phyloP scores from a whole-genome alignment of 2,329 filamentous ascomycete genomes.

The Stachybotrys chlorohalonatus region DNA sequence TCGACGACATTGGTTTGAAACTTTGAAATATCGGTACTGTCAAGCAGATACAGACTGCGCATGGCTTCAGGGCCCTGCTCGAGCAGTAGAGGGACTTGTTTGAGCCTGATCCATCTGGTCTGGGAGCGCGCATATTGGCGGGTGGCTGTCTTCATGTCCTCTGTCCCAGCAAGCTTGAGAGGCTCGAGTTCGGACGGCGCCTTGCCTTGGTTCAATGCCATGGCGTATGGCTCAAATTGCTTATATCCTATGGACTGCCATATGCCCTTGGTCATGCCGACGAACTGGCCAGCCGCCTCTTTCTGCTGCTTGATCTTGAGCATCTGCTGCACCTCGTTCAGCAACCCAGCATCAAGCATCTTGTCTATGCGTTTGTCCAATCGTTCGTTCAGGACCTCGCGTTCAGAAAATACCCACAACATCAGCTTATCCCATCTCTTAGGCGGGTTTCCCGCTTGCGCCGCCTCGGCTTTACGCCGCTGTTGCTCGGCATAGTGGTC shows the following conservation, averaged over 20 bases:
- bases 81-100: conserved; percentile 62
- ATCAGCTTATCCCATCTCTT: conserved; percentile 51
- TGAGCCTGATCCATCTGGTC: conserved; percentile 76
- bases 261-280: conserved; percentile 75
- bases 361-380: conserved; percentile 72
- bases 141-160: conserved; percentile 73
- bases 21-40: conserved; percentile 59
- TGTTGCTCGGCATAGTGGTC: conserved; percentile 79
- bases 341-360: conserved; percentile 58
- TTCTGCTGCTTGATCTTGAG: conserved; percentile 28
- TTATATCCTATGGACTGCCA: conserved; percentile 98
- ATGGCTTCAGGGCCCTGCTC: conserved; percentile 41
- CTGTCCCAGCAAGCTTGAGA: conserved; percentile 52
- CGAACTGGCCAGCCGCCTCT: conserved; percentile 32
- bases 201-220: conserved; percentile 26
- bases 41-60: conserved; percentile 64
- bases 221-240: conserved; percentile 69
- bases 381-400: conserved; percentile 56
- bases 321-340: conserved; percentile 39
- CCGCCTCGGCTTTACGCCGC: conserved; percentile 22
- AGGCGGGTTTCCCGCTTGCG: conserved; percentile 10
- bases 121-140: conserved; percentile 83
- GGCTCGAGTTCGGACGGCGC: conserved; percentile 34
- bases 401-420: conserved; percentile 80
- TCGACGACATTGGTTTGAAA: conserved; percentile 58